These are phyloP conservation scores for Arctium minus DNA, from an alignment of 129 eudicot species.

Conservation along the genomic window DNA sequence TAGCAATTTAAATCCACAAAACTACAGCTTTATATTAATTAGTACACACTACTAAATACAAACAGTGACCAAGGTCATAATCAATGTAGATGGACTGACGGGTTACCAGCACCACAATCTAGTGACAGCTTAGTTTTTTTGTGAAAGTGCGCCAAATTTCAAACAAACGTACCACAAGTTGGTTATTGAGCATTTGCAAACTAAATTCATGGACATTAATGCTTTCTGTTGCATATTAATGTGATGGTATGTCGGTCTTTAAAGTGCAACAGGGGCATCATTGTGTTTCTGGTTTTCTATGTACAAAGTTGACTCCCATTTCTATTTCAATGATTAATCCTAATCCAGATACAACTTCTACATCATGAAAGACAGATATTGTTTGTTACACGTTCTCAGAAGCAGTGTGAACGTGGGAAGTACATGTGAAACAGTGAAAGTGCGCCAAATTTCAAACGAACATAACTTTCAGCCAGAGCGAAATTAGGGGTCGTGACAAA, in stretches of 20 bases:
- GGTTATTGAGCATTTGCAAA: not conserved
- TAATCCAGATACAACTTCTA: not conserved
- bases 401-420: not conserved
- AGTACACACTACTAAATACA: not conserved
- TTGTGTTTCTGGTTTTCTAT: not conserved
- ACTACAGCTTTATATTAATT: not conserved
- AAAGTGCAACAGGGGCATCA: conserved; percentile 1
- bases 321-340: not conserved
- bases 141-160: not conserved
- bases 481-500: not conserved
- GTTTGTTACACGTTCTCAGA: not conserved
- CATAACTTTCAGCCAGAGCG: not conserved
- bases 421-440: not conserved
- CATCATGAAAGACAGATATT: not conserved
- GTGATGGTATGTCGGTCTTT: not conserved
- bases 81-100: not conserved
- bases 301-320: not conserved
- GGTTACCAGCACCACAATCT: not conserved
- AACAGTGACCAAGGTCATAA: not conserved
- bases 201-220: not conserved
- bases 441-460: not conserved
- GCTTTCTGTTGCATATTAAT: not conserved
- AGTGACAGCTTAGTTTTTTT: not conserved
- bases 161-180: not conserved
- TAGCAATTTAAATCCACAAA: not conserved